Conservation (phyloP, 2,329 filamentous ascomycete species). For the Zymoseptoria pseudotritici region DNA sequence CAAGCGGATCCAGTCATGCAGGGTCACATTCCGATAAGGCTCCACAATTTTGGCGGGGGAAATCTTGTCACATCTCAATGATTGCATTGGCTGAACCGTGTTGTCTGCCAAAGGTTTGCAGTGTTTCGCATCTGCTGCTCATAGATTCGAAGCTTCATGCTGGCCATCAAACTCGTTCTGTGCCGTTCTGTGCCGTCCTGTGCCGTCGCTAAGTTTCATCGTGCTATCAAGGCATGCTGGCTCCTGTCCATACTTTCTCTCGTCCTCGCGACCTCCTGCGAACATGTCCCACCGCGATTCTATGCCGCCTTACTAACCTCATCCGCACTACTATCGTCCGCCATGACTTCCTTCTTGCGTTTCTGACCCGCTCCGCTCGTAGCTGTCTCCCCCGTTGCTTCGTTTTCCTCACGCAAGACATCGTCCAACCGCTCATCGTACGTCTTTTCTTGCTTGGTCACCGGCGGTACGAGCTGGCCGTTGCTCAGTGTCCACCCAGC, state of each 20-base stretch:
- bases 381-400: slow-evolving; percentile 1
- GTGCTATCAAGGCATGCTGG: neutral
- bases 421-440: neutral
- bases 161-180: neutral
- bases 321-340: slow-evolving; percentile 5
- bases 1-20: too few species aligned
- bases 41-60: too few species aligned
- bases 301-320: slow-evolving; percentile 4
- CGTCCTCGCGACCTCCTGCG: neutral
- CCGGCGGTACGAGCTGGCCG: slow-evolving; percentile 32
- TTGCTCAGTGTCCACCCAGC: slow-evolving; percentile 60
- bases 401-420: neutral
- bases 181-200: neutral
- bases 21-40: too few species aligned
- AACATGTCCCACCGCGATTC: neutral
- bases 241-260: neutral
- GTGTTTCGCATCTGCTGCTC: neutral
- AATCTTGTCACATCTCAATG: too few species aligned
- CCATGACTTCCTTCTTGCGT: slow-evolving; percentile 9
- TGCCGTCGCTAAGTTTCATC: neutral
- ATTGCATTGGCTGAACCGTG: too few species aligned
- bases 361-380: slow-evolving; percentile 3
- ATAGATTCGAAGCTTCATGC: neutral
- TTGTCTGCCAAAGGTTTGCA: neutral
- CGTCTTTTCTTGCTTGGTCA: neutral